A percentile compares a stretch with the other conserved stretches of the same genome.
phyloP scores from a whole-genome alignment of 2,329 filamentous ascomycete genomes.

The Neonectria magnoliae region DNA sequence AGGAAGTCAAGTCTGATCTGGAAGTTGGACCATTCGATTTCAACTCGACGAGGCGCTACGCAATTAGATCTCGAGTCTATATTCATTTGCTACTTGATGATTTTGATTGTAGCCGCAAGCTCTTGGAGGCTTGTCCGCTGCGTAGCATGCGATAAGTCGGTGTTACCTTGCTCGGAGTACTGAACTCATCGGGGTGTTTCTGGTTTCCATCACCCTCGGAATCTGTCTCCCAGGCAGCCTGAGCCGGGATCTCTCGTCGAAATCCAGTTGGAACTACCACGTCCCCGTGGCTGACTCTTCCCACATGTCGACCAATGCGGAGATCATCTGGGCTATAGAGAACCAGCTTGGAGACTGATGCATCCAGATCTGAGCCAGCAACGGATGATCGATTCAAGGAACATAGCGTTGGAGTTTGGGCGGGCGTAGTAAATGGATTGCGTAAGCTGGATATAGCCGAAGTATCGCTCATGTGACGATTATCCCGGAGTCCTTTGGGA shows the following conservation, averaged over 20 bases:
- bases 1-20: not conserved
- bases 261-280: constrained; percentile 5
- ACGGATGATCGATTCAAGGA: constrained; percentile 14
- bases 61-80: constrained; percentile 15
- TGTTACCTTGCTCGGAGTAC: constrained; percentile 5
- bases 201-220: not conserved
- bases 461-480: constrained; percentile 11
- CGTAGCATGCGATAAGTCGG: constrained; percentile 8
- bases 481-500: not conserved
- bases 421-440: constrained; percentile 26
- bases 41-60: not conserved
- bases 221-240: not conserved
- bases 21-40: too few relatives aligned
- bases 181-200: not conserved
- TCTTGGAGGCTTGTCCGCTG: constrained; percentile 16
- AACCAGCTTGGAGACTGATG: constrained; percentile 2
- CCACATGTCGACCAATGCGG: not conserved
- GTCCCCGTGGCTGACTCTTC: constrained; percentile 3
- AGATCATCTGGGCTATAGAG: not conserved
- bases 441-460: constrained; percentile 14
- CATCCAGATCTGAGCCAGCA: constrained; percentile 3
- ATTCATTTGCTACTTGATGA: constrained; percentile 30
- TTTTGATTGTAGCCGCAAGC: constrained; percentile 14
- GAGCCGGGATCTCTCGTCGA: not conserved
- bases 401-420: constrained; percentile 14